Evolutionary conservation across 805 yeast genomes (phyloP).

Genomic region (Candida tibetensis): DNA sequence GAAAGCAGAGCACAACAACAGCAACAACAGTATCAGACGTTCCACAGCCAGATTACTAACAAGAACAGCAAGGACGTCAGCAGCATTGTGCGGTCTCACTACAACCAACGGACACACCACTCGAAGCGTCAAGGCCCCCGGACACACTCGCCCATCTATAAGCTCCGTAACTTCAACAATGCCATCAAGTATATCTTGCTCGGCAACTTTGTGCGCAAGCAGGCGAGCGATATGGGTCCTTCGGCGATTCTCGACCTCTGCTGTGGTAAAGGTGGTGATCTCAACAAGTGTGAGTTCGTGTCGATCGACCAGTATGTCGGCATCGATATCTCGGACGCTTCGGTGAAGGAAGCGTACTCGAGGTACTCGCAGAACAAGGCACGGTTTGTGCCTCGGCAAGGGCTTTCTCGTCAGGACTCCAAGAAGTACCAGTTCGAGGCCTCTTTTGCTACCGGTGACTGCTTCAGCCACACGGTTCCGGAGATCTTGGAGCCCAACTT

Average conservation of each 20-base stretch:
- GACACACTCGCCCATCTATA: constrained; percentile 76
- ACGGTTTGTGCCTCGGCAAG: constrained; percentile 30
- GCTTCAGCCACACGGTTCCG: constrained; percentile 70
- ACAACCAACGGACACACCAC: constrained; percentile 77
- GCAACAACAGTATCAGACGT: constrained; percentile 29
- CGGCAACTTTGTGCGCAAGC: constrained; percentile 55
- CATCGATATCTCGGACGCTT: constrained; percentile 85
- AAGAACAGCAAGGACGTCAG: constrained; percentile 47
- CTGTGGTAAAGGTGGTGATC: constrained; percentile 98
- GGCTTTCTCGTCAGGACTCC: constrained; percentile 25
- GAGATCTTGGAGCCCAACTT: constrained; percentile 62
- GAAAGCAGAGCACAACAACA: background rate
- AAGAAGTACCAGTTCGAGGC: constrained; percentile 67
- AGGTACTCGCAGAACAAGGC: constrained; percentile 60
- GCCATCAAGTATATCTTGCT: constrained; percentile 85
- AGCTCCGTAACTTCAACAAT: constrained; percentile 85
- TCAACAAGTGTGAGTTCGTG: constrained; percentile 82
- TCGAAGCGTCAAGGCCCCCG: constrained; percentile 61
- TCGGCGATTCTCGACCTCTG: constrained; percentile 75
- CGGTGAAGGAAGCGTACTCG: constrained; percentile 78
- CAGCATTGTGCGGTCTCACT: constrained; percentile 74
- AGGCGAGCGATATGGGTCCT: constrained; percentile 20
- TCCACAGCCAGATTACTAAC: constrained; percentile 36
- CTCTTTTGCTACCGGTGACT: constrained; percentile 89
- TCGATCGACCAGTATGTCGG: constrained; percentile 78